Conservation (phyloP, 1,139 yeast species). For the Candida sanyaensis region DNA sequence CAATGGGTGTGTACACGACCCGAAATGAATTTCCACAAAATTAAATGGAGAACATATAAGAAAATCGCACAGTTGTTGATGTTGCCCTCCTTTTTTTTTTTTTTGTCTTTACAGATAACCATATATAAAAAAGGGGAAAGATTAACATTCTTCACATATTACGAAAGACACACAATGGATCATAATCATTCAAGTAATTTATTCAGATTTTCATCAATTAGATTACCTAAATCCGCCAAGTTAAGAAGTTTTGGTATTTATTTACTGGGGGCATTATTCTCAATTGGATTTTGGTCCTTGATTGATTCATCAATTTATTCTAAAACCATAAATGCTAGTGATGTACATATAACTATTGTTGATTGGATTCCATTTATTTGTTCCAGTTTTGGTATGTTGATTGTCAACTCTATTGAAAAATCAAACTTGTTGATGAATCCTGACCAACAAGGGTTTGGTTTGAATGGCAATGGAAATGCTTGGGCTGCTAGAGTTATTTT, state of each 20-base stretch:
- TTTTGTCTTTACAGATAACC: not conserved
- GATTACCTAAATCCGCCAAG: constrained; percentile 67
- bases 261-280: constrained; percentile 73
- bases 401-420: constrained; percentile 90
- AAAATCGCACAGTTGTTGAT: too few relatives aligned
- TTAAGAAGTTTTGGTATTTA: constrained; percentile 77
- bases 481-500: constrained; percentile 94
- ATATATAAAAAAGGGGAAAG: not conserved
- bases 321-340: constrained; percentile 80
- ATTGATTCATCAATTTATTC: constrained; percentile 88
- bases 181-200: constrained; percentile 11
- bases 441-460: constrained; percentile 47
- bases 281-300: constrained; percentile 88
- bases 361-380: constrained; percentile 97
- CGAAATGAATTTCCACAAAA: too few relatives aligned
- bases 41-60: too few relatives aligned
- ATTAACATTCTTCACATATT: too few relatives aligned
- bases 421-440: constrained; percentile 64
- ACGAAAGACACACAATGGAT: constrained; percentile 11
- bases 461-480: constrained; percentile 56
- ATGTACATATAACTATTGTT: constrained; percentile 82
- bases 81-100: too few relatives aligned
- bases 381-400: constrained; percentile 86
- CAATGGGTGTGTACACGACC: too few relatives aligned
- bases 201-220: constrained; percentile 28